A percentile compares a stretch with the other conserved stretches of the same genome.
phyloP scores from a whole-genome alignment of 2,329 filamentous ascomycete genomes.

The Colletotrichum somersetense region DNA sequence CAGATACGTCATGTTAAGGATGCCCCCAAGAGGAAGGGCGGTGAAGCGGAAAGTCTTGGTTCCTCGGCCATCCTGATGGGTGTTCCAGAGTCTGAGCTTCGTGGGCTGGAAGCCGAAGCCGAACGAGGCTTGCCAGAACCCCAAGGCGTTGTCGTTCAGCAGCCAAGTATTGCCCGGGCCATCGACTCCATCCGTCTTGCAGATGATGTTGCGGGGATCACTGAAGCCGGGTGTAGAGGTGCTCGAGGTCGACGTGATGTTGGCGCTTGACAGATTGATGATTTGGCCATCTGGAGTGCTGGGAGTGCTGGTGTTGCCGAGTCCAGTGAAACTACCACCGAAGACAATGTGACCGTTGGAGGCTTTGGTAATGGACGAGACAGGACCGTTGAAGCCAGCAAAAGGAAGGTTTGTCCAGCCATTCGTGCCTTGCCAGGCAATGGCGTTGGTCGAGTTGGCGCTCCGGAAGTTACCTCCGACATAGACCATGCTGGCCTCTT shows the following conservation, averaged over 20 bases:
- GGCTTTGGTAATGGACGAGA: slow-evolving; percentile 85
- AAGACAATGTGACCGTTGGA: slow-evolving; percentile 90
- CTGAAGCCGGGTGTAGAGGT: slow-evolving; percentile 73
- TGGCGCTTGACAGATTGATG: slow-evolving; percentile 86
- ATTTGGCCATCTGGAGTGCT: slow-evolving; percentile 79
- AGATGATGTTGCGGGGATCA: slow-evolving; percentile 85
- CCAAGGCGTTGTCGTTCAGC: slow-evolving; percentile 78
- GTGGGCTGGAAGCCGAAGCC: slow-evolving; percentile 88
- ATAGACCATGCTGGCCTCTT: slow-evolving; percentile 82
- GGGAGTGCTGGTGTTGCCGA: slow-evolving; percentile 82
- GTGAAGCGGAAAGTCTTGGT: slow-evolving; percentile 91
- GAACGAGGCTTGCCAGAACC: slow-evolving; percentile 87
- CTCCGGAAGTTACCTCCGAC: slow-evolving; percentile 89
- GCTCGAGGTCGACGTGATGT: slow-evolving; percentile 75
- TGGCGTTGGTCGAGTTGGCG: slow-evolving; percentile 87
- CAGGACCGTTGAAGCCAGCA: slow-evolving; percentile 92
- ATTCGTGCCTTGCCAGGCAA: slow-evolving; percentile 78
- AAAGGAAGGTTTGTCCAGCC: slow-evolving; percentile 89
- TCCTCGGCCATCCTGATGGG: slow-evolving; percentile 83
- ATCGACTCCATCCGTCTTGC: slow-evolving; percentile 76
- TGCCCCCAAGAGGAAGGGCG: slow-evolving; percentile 86
- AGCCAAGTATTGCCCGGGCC: slow-evolving; percentile 86
- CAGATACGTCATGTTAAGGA: slow-evolving; percentile 95
- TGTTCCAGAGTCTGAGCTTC: slow-evolving; percentile 90
- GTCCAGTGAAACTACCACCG: slow-evolving; percentile 87